These are phyloP conservation scores for Eleusine coracana DNA, from an alignment of 176 grass and related monocot genomes.

Conservation along the genomic window DNA sequence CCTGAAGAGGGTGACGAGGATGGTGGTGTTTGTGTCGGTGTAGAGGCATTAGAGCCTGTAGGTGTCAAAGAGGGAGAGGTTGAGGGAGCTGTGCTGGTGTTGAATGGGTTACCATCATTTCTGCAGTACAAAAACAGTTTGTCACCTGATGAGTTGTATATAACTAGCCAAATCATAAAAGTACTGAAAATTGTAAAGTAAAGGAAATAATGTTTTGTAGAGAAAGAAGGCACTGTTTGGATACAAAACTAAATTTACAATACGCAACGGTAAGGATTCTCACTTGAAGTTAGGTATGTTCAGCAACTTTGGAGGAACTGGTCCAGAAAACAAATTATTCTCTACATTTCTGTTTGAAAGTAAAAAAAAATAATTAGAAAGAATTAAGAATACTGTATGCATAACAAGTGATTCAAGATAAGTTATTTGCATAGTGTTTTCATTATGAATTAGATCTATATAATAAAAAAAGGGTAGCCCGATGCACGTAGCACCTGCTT, in stretches of 20 bases:
- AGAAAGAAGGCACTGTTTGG: not conserved
- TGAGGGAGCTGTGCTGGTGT: conserved; percentile 65
- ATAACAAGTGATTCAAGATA: not conserved
- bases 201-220: conserved; percentile 15
- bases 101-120: conserved; percentile 96
- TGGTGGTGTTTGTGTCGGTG: conserved; percentile 58
- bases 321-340: conserved; percentile 93
- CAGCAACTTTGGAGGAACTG: conserved; percentile 73
- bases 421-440: conserved; percentile 21
- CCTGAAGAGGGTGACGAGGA: conserved; percentile 55
- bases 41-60: conserved; percentile 28
- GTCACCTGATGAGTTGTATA: conserved; percentile 1
- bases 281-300: conserved; percentile 89
- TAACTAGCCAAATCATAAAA: conserved; percentile 3
- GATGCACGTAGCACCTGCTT: no score
- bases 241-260: conserved; percentile 19
- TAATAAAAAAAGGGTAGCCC: no score
- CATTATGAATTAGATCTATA: conserved; percentile 20
- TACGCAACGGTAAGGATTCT: conserved; percentile 39
- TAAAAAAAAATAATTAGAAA: conserved; percentile 43
- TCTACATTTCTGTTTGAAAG: conserved; percentile 76
- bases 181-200: conserved; percentile 14
- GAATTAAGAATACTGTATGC: conserved; percentile 21
- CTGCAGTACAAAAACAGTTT: conserved; percentile 55
- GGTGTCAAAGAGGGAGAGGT: conserved; percentile 57